phyloP scores from a whole-genome alignment of 2,329 filamentous ascomycete genomes.

The Chalaropsis thielavioides region DNA sequence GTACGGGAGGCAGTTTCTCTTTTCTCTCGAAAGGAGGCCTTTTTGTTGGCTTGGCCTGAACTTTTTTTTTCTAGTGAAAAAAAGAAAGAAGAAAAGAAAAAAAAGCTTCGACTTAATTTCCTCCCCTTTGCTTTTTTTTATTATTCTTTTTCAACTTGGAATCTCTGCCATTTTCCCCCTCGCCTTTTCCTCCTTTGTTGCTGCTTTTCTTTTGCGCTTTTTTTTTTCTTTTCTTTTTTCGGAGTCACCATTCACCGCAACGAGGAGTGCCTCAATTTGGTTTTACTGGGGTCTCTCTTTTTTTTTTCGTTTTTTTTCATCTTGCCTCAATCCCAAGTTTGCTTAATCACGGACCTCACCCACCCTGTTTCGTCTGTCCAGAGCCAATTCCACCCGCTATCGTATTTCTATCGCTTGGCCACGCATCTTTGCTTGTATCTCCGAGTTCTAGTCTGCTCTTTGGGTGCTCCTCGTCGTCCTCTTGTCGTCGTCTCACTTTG shows the following conservation, averaged over 20 bases:
- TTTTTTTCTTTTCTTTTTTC: neutral
- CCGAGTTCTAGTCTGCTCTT: neutral
- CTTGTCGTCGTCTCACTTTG: neutral
- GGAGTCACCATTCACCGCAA: neutral
- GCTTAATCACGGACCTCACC: neutral
- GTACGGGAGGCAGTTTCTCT: neutral
- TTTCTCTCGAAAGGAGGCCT: neutral
- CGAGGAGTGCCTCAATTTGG: slow-evolving; percentile 3
- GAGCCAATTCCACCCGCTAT: neutral
- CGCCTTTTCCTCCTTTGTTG: neutral
- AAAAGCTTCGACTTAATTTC: slow-evolving; percentile 4
- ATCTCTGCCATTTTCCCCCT: neutral
- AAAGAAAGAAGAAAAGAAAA: neutral
- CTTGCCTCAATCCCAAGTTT: neutral
- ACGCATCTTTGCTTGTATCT: neutral
- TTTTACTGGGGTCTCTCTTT: neutral
- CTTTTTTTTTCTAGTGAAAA: neutral
- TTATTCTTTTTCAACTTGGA: neutral
- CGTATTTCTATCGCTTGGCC: neutral
- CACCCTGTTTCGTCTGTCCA: neutral
- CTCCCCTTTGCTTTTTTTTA: neutral
- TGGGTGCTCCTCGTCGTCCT: neutral
- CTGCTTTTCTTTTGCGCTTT: neutral
- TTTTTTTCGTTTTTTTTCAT: neutral
- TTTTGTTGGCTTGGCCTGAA: neutral